phyloP scores from a whole-genome alignment of 2,329 filamentous ascomycete species.

The Pyrenophora teres region DNA sequence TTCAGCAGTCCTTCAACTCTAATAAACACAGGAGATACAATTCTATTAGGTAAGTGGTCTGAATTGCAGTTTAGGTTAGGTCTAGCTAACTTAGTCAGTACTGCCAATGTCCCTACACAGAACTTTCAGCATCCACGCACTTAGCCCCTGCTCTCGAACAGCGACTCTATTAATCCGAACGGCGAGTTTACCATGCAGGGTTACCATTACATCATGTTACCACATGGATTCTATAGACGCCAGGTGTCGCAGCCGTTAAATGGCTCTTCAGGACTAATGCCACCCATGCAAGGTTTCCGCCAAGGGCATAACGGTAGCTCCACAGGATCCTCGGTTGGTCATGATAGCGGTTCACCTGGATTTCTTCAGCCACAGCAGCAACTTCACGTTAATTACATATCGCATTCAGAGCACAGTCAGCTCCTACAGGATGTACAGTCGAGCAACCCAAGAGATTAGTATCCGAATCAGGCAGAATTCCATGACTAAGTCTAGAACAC shows the following conservation, averaged over 20 bases:
- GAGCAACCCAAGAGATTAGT: background rate
- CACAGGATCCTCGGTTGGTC: background rate
- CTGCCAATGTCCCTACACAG: background rate
- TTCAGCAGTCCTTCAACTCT: background rate
- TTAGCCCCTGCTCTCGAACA: background rate
- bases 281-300: background rate
- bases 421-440: too few species aligned
- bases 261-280: background rate
- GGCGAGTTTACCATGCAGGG: background rate
- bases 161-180: background rate
- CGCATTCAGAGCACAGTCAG: background rate
- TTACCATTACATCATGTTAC: background rate
- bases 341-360: background rate
- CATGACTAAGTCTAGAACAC: background rate
- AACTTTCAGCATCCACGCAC: background rate
- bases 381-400: background rate
- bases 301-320: background rate
- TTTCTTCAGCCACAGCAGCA: background rate
- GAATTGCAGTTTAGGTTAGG: background rate
- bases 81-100: background rate
- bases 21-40: slow-evolving; percentile 1
- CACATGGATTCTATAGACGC: background rate
- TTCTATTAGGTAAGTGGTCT: background rate
- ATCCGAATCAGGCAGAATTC: background rate
- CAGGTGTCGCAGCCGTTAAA: background rate